A percentile compares a stretch with the other conserved stretches of the same genome.
Conservation (phyloP, 148 eudicot species). For the Rhododendron simsii region DNA sequence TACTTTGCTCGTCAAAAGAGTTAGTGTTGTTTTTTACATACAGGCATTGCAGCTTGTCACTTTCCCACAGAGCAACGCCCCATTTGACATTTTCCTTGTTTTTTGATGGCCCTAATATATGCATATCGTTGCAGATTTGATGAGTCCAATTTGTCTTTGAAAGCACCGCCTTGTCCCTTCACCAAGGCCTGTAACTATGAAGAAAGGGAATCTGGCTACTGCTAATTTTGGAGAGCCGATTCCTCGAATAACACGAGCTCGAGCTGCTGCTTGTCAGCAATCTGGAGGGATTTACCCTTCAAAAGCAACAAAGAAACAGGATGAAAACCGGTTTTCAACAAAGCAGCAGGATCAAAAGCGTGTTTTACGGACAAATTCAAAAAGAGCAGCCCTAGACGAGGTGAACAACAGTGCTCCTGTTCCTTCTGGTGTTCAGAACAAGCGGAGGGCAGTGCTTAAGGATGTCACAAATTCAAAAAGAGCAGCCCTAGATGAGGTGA, state of each 20-base stretch:
- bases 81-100: neutral
- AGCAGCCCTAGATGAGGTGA: conserved; percentile 46
- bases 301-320: conserved; percentile 22
- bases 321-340: neutral
- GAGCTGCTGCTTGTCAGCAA: conserved; percentile 47
- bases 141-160: conserved; percentile 16
- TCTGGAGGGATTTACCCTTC: conserved; percentile 15
- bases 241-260: conserved; percentile 58
- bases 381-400: conserved; percentile 50
- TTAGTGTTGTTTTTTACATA: neutral
- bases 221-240: conserved; percentile 33
- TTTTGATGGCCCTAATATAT: neutral
- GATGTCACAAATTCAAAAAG: conserved; percentile 54
- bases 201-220: conserved; percentile 27
- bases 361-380: conserved; percentile 25
- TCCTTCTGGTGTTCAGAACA: conserved; percentile 28
- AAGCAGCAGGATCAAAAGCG: conserved; percentile 23
- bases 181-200: conserved; percentile 32
- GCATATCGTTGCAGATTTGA: conserved; percentile 13
- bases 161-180: conserved; percentile 26
- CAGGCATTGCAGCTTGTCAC: neutral
- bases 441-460: conserved; percentile 53
- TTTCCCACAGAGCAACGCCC: neutral
- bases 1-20: neutral
- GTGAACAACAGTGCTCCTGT: conserved; percentile 21